phyloP scores from a whole-genome alignment of 208 protist species.

The Acanthamoeba castellanii region DNA sequence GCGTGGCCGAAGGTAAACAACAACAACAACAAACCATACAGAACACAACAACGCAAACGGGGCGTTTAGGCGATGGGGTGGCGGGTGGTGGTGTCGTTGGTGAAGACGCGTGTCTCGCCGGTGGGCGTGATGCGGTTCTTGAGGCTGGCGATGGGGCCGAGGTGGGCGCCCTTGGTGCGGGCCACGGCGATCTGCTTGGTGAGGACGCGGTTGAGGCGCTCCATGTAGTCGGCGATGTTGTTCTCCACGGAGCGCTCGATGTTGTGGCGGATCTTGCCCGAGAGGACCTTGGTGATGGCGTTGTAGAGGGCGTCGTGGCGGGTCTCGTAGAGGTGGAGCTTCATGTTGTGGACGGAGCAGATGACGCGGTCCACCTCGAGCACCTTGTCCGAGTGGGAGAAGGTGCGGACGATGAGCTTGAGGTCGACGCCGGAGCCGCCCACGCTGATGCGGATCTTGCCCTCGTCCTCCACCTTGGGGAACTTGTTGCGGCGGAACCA shows the following conservation, averaged over 20 bases:
- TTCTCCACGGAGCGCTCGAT: slow-evolving; percentile 20
- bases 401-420: neutral
- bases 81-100: neutral
- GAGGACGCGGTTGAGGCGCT: neutral
- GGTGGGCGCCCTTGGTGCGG: neutral
- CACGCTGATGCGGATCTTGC: neutral
- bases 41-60: too few species aligned
- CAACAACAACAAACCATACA: too few species aligned
- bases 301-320: slow-evolving; percentile 42
- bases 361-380: neutral
- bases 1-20: too few species aligned
- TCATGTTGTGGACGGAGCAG: neutral
- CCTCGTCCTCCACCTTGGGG: slow-evolving; percentile 53
- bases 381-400: neutral
- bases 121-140: neutral
- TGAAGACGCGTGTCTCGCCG: neutral
- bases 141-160: neutral
- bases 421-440: slow-evolving; percentile 39
- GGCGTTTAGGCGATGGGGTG: neutral
- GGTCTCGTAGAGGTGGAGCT: slow-evolving; percentile 9
- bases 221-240: slow-evolving; percentile 33
- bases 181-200: slow-evolving; percentile 14
- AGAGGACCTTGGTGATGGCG: neutral
- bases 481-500: slow-evolving; percentile 23
- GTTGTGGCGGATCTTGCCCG: neutral